Percentiles rank a stretch among this genome's conserved stretches.
phyloP scores from a whole-genome alignment of 2,329 filamentous ascomycete species.

The Botryosphaeria dothidea region DNA sequence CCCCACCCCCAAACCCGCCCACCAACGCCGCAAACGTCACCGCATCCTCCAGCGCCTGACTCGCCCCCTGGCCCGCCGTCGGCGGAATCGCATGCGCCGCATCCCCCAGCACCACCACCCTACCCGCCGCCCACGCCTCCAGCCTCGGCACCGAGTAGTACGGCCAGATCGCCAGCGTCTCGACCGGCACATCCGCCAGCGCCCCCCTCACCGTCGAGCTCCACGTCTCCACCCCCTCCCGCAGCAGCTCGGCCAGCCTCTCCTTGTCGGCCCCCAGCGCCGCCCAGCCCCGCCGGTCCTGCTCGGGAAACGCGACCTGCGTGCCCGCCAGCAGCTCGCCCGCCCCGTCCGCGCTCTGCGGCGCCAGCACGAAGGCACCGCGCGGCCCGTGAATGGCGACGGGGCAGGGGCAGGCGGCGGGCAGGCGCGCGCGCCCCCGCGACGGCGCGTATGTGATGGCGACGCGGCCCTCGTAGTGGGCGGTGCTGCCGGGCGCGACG shows the following conservation, averaged over 20 bases:
- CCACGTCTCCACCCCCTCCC: constrained; percentile 22
- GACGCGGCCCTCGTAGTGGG: constrained; percentile 54
- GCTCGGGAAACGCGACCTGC: constrained; percentile 35
- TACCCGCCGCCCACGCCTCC: constrained; percentile 22
- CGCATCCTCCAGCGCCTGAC: constrained; percentile 67
- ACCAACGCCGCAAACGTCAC: constrained; percentile 55
- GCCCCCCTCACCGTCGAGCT: constrained; percentile 22
- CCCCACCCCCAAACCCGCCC: no score
- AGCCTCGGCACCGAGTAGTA: constrained; percentile 26
- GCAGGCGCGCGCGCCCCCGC: neutral
- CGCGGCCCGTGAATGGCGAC: constrained; percentile 37
- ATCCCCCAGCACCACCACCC: constrained; percentile 26
- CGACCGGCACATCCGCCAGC: constrained; percentile 22
- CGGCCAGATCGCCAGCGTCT: constrained; percentile 26
- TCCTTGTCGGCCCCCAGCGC: constrained; percentile 33
- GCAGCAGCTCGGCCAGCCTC: constrained; percentile 21
- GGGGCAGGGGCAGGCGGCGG: constrained; percentile 26
- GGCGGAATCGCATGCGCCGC: constrained; percentile 28
- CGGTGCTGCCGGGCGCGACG: constrained; percentile 48
- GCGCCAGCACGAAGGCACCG: constrained; percentile 41
- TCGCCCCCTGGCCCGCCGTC: constrained; percentile 50
- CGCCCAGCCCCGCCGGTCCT: constrained; percentile 33
- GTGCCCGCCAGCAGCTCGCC: constrained; percentile 38
- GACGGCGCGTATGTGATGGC: constrained; percentile 38
- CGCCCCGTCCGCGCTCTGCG: constrained; percentile 35